Evolutionary conservation across 371 early-diverging fungal species (phyloP).

Genomic region (Mortierella polycephala): DNA sequence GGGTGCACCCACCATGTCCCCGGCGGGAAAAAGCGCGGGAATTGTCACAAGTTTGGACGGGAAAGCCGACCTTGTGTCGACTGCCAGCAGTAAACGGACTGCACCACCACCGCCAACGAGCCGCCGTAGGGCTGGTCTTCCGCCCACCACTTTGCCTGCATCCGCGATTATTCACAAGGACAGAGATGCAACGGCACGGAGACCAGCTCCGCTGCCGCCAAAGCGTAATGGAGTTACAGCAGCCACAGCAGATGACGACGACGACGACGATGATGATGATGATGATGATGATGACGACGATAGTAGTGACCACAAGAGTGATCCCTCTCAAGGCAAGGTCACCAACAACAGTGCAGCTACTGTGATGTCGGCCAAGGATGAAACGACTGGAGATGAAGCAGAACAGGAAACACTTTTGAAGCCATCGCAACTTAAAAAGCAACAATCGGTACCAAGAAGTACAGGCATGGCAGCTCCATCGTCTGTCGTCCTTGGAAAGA

Average conservation of each 20-base stretch:
- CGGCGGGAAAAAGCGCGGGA: conserved; percentile 2
- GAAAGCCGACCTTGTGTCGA: not conserved
- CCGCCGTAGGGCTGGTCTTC: conserved; percentile 18
- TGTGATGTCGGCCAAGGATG: not conserved
- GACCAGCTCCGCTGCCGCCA: conserved; percentile 49
- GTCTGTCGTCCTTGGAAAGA: not conserved
- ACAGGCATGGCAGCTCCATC: not conserved
- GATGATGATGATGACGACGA: conserved; percentile 1
- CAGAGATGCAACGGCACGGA: not conserved
- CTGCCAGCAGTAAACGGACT: not conserved
- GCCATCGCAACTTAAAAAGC: conserved; percentile 29
- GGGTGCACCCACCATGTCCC: conserved; percentile 3
- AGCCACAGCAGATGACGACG: conserved; percentile 8
- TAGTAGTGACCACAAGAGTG: not conserved
- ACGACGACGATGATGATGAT: conserved; percentile 31
- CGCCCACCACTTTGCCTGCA: conserved; percentile 24
- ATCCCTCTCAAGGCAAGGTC: not conserved
- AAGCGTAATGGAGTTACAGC: not conserved
- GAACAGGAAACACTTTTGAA: conserved; percentile 29
- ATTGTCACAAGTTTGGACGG: not conserved
- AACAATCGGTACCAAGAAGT: conserved; percentile 5
- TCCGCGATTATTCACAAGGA: conserved; percentile 24
- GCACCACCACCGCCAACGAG: conserved; percentile 35
- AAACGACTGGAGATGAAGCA: not conserved
- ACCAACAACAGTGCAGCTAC: not conserved